Conservation (phyloP, 345 rosid genomes). For the Arabis alpina region DNA sequence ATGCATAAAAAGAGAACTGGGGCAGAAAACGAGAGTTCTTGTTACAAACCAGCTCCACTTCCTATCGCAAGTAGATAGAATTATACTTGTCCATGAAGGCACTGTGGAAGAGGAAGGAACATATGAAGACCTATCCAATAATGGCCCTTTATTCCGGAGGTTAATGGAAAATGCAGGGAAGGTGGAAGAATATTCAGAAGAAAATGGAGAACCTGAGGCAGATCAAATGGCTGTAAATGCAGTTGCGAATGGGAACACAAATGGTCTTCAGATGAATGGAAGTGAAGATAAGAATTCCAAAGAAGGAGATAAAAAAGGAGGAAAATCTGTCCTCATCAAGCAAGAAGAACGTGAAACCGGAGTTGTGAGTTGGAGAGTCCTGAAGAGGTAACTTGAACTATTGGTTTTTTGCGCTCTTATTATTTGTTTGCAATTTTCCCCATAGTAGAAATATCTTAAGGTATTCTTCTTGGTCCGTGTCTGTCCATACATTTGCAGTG, state of each 20-base stretch:
- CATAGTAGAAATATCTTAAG: not conserved
- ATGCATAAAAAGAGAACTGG: slow-evolving; percentile 85
- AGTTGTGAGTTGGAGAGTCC: slow-evolving; percentile 80
- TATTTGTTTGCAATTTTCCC: slow-evolving; percentile 21
- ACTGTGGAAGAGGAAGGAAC: slow-evolving; percentile 95
- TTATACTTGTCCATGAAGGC: slow-evolving; percentile 93
- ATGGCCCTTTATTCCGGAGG: slow-evolving; percentile 75
- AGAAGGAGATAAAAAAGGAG: slow-evolving; percentile 43
- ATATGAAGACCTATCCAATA: slow-evolving; percentile 80
- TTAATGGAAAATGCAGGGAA: slow-evolving; percentile 99
- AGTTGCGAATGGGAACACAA: slow-evolving; percentile 60
- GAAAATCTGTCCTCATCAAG: slow-evolving; percentile 92
- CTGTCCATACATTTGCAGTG: slow-evolving; percentile 4
- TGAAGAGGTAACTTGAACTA: slow-evolving; percentile 59
- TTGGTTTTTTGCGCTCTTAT: slow-evolving; percentile 21
- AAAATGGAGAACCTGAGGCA: slow-evolving; percentile 56
- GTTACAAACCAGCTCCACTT: slow-evolving; percentile 99
- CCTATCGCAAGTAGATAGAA: slow-evolving; percentile 92
- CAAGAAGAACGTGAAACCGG: slow-evolving; percentile 98
- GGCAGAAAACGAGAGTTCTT: slow-evolving; percentile 89
- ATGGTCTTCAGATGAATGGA: slow-evolving; percentile 50
- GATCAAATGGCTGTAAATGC: slow-evolving; percentile 51
- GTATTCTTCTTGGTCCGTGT: slow-evolving; percentile 7
- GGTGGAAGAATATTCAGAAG: slow-evolving; percentile 95
- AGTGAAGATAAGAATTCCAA: slow-evolving; percentile 46